Evolutionary conservation across 2,329 filamentous ascomycete genomes (phyloP).

Genomic region (Colletotrichum tanaceti): DNA sequence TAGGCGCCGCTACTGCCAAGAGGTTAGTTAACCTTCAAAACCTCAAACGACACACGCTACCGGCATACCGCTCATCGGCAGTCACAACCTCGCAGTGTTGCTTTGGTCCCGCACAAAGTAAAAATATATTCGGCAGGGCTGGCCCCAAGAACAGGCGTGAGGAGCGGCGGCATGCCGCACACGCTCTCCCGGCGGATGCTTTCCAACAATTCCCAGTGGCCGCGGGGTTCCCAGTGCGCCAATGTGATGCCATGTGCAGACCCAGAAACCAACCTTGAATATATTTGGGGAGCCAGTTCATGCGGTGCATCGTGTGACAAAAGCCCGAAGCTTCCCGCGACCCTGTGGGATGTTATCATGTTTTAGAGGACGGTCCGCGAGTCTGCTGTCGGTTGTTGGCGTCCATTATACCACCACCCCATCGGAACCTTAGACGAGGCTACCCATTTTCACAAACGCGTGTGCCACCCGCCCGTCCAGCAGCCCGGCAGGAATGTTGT

Average conservation of each 20-base stretch:
- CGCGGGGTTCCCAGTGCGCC: background rate
- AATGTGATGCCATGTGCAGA: conserved; percentile 26
- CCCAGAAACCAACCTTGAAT: conserved; percentile 27
- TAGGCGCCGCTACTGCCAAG: no score
- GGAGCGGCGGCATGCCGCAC: background rate
- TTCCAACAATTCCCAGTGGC: no score
- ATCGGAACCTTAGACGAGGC: conserved; percentile 29
- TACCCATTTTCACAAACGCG: conserved; percentile 2
- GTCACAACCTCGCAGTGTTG: conserved; percentile 15
- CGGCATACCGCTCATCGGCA: no score
- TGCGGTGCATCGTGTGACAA: conserved; percentile 19
- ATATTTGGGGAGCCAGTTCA: conserved; percentile 1
- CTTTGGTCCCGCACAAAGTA: conserved; percentile 24
- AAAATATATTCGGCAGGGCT: conserved; percentile 20
- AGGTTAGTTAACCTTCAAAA: no score
- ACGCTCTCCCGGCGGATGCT: background rate
- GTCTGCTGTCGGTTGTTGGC: conserved; percentile 12
- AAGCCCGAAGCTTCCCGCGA: conserved; percentile 14
- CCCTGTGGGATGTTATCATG: conserved; percentile 6
- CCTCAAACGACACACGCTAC: no score
- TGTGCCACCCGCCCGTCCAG: conserved; percentile 14
- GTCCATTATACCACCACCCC: conserved; percentile 21
- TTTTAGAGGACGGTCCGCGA: background rate
- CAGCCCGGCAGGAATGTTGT: conserved; percentile 7
- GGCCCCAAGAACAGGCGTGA: conserved; percentile 9